Conservation (phyloP, 345 rosid genomes). For the Eucalyptus urophylla region DNA sequence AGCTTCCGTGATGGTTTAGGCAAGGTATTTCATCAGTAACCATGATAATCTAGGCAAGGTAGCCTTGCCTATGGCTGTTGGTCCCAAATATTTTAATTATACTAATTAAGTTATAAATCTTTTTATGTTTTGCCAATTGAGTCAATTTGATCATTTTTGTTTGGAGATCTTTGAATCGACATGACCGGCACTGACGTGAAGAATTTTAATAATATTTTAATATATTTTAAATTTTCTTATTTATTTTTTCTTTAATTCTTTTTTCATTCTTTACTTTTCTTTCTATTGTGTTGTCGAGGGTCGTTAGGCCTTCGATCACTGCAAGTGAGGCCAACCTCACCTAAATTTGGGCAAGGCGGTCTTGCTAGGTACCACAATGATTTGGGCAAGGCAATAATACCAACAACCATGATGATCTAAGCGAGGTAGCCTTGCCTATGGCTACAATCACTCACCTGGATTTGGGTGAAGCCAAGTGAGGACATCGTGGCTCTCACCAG, state of each 20-base stretch:
- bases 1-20: fast-evolving
- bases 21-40: neutral
- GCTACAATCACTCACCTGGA: fast-evolving
- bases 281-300: neutral
- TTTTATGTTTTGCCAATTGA: too few species aligned
- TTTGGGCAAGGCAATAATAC: neutral
- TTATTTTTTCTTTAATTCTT: too few species aligned
- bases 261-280: neutral
- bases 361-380: neutral
- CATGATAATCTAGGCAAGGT: too few species aligned
- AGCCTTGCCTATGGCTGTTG: fast-evolving
- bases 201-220: too few species aligned
- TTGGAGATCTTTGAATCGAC: too few species aligned
- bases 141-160: too few species aligned
- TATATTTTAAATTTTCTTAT: too few species aligned
- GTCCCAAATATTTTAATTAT: too few species aligned
- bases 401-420: neutral
- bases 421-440: neutral
- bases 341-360: neutral
- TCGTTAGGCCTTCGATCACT: too few species aligned
- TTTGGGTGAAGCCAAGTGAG: fast-evolving
- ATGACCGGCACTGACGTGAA: fast-evolving
- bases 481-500: too few species aligned
- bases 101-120: too few species aligned
- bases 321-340: neutral